Evolutionary conservation across 2,329 filamentous ascomycete genomes (phyloP).

Genomic region (Colletotrichum melonis): DNA sequence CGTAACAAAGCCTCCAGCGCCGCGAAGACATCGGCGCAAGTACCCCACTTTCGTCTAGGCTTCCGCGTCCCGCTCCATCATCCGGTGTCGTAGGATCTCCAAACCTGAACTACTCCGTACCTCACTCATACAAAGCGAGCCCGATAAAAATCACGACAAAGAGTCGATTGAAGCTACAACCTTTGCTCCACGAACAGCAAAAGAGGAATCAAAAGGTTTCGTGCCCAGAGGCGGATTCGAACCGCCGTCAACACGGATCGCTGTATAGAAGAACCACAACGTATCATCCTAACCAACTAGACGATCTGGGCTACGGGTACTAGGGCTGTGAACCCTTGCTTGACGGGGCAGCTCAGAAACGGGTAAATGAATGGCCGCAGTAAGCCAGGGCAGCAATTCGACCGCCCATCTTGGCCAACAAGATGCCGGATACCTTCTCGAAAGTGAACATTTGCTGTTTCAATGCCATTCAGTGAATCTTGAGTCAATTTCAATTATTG

Average conservation of each 20-base stretch:
- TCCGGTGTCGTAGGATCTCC: not conserved
- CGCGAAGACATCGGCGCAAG: not conserved
- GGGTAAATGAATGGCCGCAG: fast-evolving
- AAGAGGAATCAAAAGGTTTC: not conserved
- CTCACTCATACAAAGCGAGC: too few relatives aligned
- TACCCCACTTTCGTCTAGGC: not conserved
- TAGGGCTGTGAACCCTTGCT: not conserved
- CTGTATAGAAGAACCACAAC: conserved; percentile 32
- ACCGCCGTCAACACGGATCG: conserved; percentile 35
- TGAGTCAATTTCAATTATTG: too few relatives aligned
- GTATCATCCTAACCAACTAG: conserved; percentile 37
- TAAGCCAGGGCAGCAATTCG: not conserved
- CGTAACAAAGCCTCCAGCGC: not conserved
- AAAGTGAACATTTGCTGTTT: too few relatives aligned
- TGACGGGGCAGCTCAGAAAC: not conserved
- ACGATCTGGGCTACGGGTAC: conserved; percentile 26
- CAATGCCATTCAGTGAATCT: too few relatives aligned
- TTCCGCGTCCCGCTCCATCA: not conserved
- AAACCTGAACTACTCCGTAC: too few relatives aligned
- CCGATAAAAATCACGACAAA: not conserved
- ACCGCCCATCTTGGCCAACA: not conserved
- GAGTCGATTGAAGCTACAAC: too few relatives aligned
- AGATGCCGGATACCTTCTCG: too few relatives aligned
- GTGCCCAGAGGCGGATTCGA: conserved; percentile 35
- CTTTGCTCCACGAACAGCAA: not conserved